These are phyloP conservation scores for Byssoonygena ceratinophila DNA, from an alignment of 2,329 filamentous ascomycete genomes.

Conservation along the genomic window DNA sequence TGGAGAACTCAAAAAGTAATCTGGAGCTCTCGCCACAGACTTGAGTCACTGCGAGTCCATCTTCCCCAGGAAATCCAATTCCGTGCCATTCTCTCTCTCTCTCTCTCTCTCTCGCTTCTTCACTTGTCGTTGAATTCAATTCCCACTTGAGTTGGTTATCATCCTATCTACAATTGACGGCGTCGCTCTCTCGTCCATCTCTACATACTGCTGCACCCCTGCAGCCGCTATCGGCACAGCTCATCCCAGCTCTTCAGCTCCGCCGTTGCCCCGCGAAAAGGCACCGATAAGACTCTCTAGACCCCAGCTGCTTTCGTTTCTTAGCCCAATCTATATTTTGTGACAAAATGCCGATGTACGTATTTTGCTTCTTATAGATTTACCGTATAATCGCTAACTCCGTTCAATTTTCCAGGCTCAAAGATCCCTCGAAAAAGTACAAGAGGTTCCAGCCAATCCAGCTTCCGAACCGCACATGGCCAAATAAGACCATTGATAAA, in stretches of 20 bases:
- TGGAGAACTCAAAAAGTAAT: background rate
- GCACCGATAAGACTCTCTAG: background rate
- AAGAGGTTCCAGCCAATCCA: constrained; percentile 38
- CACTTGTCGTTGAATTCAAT: background rate
- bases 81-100: background rate
- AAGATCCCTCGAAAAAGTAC: constrained; percentile 42
- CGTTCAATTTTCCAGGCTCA: constrained; percentile 30
- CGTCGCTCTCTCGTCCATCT: background rate
- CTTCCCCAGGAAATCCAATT: background rate
- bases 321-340: background rate
- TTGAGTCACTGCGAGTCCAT: background rate
- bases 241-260: background rate
- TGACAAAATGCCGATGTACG: constrained; percentile 19
- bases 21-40: constrained; percentile 1
- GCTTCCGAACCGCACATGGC: constrained; percentile 58
- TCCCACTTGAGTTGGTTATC: background rate
- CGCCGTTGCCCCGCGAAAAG: constrained; percentile 1
- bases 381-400: background rate
- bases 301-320: background rate
- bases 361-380: background rate
- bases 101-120: background rate
- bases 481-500: constrained; percentile 68
- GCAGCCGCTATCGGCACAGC: constrained; percentile 1
- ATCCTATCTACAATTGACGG: background rate
- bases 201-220: background rate